phyloP scores from a whole-genome alignment of 2,329 filamentous ascomycete genomes.

The Verticillium isaacii region DNA sequence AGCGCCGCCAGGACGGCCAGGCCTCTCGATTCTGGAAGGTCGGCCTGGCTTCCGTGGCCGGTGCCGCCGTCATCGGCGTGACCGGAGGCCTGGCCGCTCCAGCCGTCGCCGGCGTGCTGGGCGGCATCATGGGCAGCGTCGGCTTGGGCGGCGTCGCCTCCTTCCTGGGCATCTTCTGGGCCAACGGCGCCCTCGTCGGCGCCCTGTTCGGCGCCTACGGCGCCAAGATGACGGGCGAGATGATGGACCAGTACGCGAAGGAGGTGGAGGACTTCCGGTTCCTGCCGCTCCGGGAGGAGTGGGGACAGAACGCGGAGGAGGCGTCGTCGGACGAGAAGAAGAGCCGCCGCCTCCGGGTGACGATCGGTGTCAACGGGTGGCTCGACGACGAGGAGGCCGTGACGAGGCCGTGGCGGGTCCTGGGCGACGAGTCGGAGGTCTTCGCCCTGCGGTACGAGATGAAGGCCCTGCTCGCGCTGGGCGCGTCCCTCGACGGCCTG shows the following conservation, averaged over 20 bases:
- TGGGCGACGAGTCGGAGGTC: constrained; percentile 68
- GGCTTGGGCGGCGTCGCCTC: constrained; percentile 82
- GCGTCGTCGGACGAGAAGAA: constrained; percentile 20
- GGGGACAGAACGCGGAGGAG: constrained; percentile 25
- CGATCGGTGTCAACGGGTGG: constrained; percentile 87
- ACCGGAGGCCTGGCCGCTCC: constrained; percentile 90
- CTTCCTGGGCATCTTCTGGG: constrained; percentile 80
- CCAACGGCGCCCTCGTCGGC: constrained; percentile 80
- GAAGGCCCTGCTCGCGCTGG: constrained; percentile 69
- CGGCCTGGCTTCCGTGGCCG: constrained; percentile 80
- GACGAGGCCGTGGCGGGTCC: constrained; percentile 71
- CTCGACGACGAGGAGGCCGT: constrained; percentile 71
- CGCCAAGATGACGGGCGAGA: constrained; percentile 71
- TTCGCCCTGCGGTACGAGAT: constrained; percentile 86
- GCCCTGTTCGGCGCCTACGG: constrained; percentile 87
- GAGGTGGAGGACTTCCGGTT: constrained; percentile 82
- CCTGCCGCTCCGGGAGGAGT: constrained; percentile 59
- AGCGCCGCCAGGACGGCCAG: constrained; percentile 67
- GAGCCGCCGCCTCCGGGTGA: constrained; percentile 63
- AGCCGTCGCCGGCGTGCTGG: constrained; percentile 79
- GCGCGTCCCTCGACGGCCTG: constrained; percentile 65
- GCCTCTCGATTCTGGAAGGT: constrained; percentile 80
- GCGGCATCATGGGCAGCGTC: constrained; percentile 77
- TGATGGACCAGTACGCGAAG: constrained; percentile 82
- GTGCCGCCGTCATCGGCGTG: constrained; percentile 84